phyloP scores from a whole-genome alignment of 2,329 filamentous ascomycete species.

The Furcasterigmium furcatum region DNA sequence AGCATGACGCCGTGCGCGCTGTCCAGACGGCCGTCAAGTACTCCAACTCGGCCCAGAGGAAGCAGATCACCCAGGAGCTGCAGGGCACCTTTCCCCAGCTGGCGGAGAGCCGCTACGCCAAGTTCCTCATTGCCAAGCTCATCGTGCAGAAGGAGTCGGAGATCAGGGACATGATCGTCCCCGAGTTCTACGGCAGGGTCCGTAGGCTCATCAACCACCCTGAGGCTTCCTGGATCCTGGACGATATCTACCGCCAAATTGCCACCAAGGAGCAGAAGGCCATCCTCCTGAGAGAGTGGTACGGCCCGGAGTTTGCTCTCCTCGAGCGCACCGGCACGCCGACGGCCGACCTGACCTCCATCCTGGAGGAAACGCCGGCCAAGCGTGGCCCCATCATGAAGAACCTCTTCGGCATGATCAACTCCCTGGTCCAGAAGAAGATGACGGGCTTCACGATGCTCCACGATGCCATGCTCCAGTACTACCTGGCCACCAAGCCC shows the following conservation, averaged over 20 bases:
- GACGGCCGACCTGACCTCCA: slow-evolving; percentile 67
- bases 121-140: slow-evolving; percentile 94
- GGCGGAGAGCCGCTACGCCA: slow-evolving; percentile 94
- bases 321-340: slow-evolving; percentile 57
- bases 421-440: slow-evolving; percentile 92
- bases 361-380: slow-evolving; percentile 74
- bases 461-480: slow-evolving; percentile 97
- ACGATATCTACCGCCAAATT: slow-evolving; percentile 90
- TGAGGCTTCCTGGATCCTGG: slow-evolving; percentile 95
- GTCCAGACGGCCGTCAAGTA: slow-evolving; percentile 98
- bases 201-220: slow-evolving; percentile 92
- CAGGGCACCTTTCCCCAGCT: slow-evolving; percentile 80
- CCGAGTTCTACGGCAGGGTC: slow-evolving; percentile 93
- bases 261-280: slow-evolving; percentile 86
- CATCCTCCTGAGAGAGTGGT: slow-evolving; percentile 87
- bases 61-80: slow-evolving; percentile 82
- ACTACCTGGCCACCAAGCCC: slow-evolving; percentile 75
- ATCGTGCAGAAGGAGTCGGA: slow-evolving; percentile 87
- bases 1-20: slow-evolving; percentile 95
- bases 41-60: slow-evolving; percentile 77
- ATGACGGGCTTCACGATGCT: slow-evolving; percentile 96
- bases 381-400: slow-evolving; percentile 87
- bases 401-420: slow-evolving; percentile 81
- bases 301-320: slow-evolving; percentile 87
- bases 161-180: slow-evolving; percentile 83